phyloP scores from a whole-genome alignment of 2,329 filamentous ascomycete genomes.

The Colletotrichum simmondsii region DNA sequence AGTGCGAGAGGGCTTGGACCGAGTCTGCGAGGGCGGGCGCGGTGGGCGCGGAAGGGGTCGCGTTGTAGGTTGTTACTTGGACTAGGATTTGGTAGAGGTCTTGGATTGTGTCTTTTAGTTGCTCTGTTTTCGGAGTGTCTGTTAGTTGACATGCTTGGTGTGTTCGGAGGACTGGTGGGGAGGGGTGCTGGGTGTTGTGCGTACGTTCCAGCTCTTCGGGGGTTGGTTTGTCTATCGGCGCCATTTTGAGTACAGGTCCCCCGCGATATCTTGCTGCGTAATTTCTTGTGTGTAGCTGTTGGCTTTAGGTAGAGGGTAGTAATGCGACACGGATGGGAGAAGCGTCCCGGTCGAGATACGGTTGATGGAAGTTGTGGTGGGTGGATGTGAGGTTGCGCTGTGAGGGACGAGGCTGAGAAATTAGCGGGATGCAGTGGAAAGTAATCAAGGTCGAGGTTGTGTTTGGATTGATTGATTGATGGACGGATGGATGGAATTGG shows the following conservation, averaged over 20 bases:
- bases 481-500: background rate
- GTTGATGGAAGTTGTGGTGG: background rate
- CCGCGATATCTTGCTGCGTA: slow-evolving; percentile 1
- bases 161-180: no score
- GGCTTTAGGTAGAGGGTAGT: background rate
- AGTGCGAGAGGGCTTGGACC: slow-evolving; percentile 48
- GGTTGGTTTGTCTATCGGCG: slow-evolving; percentile 52
- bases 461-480: background rate
- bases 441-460: background rate
- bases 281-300: no score
- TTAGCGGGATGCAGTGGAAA: background rate
- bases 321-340: background rate
- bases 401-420: slow-evolving; percentile 14
- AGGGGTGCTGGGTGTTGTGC: no score
- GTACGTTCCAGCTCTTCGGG: slow-evolving; percentile 53
- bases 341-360: no score
- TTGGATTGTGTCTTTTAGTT: slow-evolving; percentile 71
- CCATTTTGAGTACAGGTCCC: slow-evolving; percentile 44
- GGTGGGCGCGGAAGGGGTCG: slow-evolving; percentile 37
- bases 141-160: background rate
- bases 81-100: slow-evolving; percentile 73
- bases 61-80: slow-evolving; percentile 71
- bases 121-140: slow-evolving; percentile 50
- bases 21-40: slow-evolving; percentile 31
- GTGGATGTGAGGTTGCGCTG: background rate